Percentiles rank a stretch among this genome's conserved stretches.
Evolutionary conservation across 768 basidiomycete genomes (phyloP).

Genomic region (Pholiota microspora): DNA sequence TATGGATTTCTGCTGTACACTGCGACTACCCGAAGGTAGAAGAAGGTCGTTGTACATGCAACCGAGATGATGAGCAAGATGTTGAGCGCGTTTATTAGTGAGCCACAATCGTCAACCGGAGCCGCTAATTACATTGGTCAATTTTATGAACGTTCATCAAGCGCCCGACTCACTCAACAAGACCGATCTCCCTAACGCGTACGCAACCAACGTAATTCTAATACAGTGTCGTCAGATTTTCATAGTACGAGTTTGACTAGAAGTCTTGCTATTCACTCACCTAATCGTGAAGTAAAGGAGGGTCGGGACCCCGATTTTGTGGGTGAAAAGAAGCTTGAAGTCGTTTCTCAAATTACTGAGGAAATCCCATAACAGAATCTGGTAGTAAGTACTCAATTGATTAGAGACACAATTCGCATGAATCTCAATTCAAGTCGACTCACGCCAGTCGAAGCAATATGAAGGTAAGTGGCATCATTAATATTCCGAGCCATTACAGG

Average conservation of each 20-base stretch:
- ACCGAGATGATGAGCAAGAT: background rate
- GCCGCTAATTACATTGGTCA: constrained; percentile 2
- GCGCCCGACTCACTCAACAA: constrained; percentile 8
- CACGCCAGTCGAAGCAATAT: constrained; percentile 7
- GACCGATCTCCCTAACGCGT: background rate
- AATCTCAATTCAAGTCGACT: background rate
- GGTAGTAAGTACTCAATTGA: background rate
- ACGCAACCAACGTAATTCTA: constrained; percentile 5
- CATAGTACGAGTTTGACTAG: background rate
- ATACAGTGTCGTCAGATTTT: background rate
- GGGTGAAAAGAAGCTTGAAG: background rate
- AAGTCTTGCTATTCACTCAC: constrained; percentile 1
- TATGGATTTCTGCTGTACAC: constrained; percentile 19
- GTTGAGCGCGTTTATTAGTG: background rate
- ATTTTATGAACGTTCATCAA: no score
- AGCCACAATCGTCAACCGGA: background rate
- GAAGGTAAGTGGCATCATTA: constrained; percentile 4
- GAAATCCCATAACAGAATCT: constrained; percentile 10
- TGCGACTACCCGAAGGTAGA: constrained; percentile 25
- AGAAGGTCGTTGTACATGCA: constrained; percentile 7
- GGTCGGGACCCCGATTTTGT: constrained; percentile 4
- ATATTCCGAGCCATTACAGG: background rate
- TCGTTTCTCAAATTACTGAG: constrained; percentile 8
- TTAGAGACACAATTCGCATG: background rate
- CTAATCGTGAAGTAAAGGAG: constrained; percentile 7